Evolutionary conservation across 1,284 basidiomycete genomes (phyloP).

Genomic region (Wallemia ichthyophaga): DNA sequence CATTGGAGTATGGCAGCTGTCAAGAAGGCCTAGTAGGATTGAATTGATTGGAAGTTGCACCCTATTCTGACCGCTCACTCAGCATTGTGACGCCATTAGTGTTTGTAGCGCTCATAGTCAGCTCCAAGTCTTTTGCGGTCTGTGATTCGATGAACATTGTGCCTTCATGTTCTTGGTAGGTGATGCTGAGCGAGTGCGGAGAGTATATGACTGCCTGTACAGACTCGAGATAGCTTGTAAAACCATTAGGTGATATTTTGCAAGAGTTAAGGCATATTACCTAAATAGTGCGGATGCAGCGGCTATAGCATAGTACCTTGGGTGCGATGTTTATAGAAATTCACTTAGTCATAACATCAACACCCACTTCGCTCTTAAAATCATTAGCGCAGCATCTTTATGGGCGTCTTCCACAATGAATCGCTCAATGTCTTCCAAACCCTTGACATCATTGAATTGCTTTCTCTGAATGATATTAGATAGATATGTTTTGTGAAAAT

Average conservation of each 20-base stretch:
- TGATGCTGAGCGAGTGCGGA: conserved; percentile 39
- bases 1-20: conserved; percentile 68
- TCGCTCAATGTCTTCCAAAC: conserved; percentile 41
- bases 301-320: conserved; percentile 57
- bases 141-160: conserved; percentile 80
- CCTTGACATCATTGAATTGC: conserved; percentile 16
- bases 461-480: not conserved
- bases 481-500: not conserved
- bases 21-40: conserved; percentile 24
- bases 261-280: too few species aligned
- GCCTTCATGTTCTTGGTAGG: conserved; percentile 43
- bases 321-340: not conserved
- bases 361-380: conserved; percentile 40
- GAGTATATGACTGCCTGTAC: conserved; percentile 37
- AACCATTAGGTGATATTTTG: too few species aligned
- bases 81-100: conserved; percentile 35
- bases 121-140: conserved; percentile 54
- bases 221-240: conserved; percentile 24
- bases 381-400: conserved; percentile 37
- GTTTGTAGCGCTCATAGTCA: conserved; percentile 38
- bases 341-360: conserved; percentile 2
- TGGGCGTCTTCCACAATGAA: conserved; percentile 45
- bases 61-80: conserved; percentile 24
- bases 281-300: conserved; percentile 61
- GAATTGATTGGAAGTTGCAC: conserved; percentile 1